Evolutionary conservation across 768 basidiomycete species (phyloP).

Genomic region (Amanita rimosa): DNA sequence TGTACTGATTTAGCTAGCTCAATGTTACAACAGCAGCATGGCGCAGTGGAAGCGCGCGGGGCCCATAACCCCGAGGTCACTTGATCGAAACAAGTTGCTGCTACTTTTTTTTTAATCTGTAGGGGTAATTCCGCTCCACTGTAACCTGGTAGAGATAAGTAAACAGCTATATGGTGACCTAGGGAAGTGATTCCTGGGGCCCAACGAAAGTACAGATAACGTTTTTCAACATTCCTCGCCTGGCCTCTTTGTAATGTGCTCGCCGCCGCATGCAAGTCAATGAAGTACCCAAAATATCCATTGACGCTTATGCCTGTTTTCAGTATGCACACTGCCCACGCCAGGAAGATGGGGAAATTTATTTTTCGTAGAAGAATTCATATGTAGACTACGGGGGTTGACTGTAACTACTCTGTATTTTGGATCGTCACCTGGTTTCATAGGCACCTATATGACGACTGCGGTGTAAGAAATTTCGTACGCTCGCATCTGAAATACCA

Average conservation of each 20-base stretch:
- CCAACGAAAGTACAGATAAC: too few species aligned
- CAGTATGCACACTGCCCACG: conserved; percentile 6
- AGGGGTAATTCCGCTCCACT: too few species aligned
- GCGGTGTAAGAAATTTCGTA: conserved; percentile 7
- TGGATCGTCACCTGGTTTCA: background rate
- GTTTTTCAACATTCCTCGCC: too few species aligned
- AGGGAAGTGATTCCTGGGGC: too few species aligned
- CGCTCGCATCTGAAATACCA: conserved; percentile 6
- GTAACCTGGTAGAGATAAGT: too few species aligned
- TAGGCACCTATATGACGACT: conserved; percentile 6
- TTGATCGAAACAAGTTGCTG: conserved; percentile 57
- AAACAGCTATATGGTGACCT: too few species aligned
- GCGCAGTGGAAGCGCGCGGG: conserved; percentile 49
- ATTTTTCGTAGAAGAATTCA: conserved; percentile 4
- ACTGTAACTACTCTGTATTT: background rate
- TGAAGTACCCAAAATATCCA: too few species aligned
- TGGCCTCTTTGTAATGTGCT: too few species aligned
- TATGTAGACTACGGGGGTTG: too few species aligned
- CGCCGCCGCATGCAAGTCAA: too few species aligned
- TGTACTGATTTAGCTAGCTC: background rate
- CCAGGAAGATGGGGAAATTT: background rate
- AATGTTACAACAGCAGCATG: conserved; percentile 30
- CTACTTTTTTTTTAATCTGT: conserved; percentile 21
- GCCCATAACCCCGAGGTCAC: conserved; percentile 57
- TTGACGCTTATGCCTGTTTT: too few species aligned